These are phyloP conservation scores for Phytophthora vignae DNA, from an alignment of 352 stramenopile genomes.

Conservation along the genomic window DNA sequence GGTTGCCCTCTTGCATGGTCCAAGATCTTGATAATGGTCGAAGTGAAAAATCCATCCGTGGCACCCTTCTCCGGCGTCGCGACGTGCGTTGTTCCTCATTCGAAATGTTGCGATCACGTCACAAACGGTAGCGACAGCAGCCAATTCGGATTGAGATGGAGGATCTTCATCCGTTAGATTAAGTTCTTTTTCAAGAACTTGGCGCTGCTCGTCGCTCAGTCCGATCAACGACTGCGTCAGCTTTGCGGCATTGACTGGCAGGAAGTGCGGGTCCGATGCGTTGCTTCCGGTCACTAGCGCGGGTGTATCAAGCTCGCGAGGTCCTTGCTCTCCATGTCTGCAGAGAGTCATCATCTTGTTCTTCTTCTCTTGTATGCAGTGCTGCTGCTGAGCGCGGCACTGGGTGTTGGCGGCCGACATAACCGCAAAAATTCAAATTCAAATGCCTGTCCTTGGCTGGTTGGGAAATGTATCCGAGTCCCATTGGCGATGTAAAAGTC, in stretches of 20 bases:
- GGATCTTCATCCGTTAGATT: constrained; percentile 10
- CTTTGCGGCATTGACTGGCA: constrained; percentile 12
- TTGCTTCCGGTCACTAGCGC: constrained; percentile 8
- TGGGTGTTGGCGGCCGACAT: too few relatives aligned
- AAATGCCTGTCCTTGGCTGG: too few relatives aligned
- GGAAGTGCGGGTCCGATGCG: constrained; percentile 10
- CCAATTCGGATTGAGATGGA: constrained; percentile 7
- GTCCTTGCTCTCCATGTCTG: constrained; percentile 4
- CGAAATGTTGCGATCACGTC: constrained; percentile 13
- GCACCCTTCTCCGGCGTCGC: background rate
- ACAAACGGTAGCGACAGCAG: constrained; percentile 4
- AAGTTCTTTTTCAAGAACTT: constrained; percentile 15
- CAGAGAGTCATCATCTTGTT: too few relatives aligned
- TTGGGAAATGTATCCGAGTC: too few relatives aligned
- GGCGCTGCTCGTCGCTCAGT: constrained; percentile 13
- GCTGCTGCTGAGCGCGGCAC: too few relatives aligned
- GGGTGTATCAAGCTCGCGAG: constrained; percentile 4
- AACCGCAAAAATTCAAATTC: too few relatives aligned
- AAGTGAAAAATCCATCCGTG: constrained; percentile 15
- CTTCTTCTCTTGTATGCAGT: too few relatives aligned
- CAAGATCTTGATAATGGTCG: constrained; percentile 6
- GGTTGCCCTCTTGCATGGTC: constrained; percentile 2
- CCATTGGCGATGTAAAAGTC: too few relatives aligned
- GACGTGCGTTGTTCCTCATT: constrained; percentile 5
- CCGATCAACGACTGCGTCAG: constrained; percentile 14